These are phyloP conservation scores for Paraphoma sp. DNA, from an alignment of 2,329 filamentous ascomycete genomes.

Conservation along the genomic window DNA sequence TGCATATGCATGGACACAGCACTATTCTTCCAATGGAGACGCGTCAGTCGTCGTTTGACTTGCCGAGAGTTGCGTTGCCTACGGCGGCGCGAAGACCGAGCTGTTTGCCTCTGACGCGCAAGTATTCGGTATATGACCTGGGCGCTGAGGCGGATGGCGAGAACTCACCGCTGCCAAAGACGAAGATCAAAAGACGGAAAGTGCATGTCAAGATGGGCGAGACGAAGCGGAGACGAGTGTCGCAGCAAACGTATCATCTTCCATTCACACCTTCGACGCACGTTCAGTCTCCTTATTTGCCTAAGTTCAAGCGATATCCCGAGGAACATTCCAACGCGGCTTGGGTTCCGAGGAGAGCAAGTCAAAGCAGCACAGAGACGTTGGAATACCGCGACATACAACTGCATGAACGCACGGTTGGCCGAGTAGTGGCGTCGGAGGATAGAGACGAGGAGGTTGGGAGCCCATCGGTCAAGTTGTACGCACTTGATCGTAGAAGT, in stretches of 20 bases:
- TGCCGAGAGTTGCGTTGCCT: background rate
- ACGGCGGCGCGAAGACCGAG: background rate
- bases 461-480: background rate
- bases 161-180: background rate
- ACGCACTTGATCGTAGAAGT: background rate
- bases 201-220: background rate
- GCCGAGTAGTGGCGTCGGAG: background rate
- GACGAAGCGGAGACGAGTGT: background rate
- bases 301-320: background rate
- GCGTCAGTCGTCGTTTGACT: background rate
- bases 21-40: background rate
- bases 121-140: background rate
- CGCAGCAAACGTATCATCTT: background rate
- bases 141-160: background rate
- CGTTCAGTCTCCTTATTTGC: background rate
- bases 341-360: background rate
- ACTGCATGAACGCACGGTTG: background rate
- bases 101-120: background rate
- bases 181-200: background rate
- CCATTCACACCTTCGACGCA: background rate
- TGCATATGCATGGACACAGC: conserved; percentile 1
- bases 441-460: background rate
- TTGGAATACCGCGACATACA: background rate
- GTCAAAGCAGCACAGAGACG: background rate
- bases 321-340: background rate